Evolutionary conservation across 2,329 filamentous ascomycete genomes (phyloP).

Genomic region (Paraphoma chrysanthemicola): DNA sequence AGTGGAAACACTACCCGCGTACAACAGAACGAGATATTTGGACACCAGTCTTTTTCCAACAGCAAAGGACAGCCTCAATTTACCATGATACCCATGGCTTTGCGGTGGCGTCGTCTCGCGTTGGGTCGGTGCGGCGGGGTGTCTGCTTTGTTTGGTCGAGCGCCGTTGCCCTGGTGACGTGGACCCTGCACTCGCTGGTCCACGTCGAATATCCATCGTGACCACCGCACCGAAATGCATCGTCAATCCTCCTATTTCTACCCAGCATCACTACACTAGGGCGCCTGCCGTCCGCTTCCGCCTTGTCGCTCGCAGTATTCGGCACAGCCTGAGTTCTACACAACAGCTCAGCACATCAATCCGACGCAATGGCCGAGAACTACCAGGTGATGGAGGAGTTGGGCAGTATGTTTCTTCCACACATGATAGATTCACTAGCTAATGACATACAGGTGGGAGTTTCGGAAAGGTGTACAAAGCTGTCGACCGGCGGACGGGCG

Average conservation of each 20-base stretch:
- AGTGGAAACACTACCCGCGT: neutral
- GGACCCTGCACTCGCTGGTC: constrained; percentile 2
- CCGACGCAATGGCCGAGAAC: constrained; percentile 72
- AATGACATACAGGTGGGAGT: constrained; percentile 72
- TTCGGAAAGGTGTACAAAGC: constrained; percentile 98
- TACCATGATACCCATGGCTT: neutral
- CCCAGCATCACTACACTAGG: constrained; percentile 21
- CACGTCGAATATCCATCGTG: constrained; percentile 23
- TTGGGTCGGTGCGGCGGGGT: constrained; percentile 17
- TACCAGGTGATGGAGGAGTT: constrained; percentile 97
- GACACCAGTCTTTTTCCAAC: neutral
- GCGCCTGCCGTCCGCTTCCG: constrained; percentile 31
- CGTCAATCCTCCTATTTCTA: constrained; percentile 39
- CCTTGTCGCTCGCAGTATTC: constrained; percentile 26
- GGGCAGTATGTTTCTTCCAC: constrained; percentile 70
- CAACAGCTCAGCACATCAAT: constrained; percentile 23
- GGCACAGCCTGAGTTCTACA: constrained; percentile 19
- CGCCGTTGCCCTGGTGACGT: constrained; percentile 36
- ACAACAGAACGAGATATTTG: neutral
- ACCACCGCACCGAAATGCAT: constrained; percentile 11
- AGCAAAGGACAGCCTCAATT: neutral
- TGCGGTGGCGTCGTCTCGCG: neutral
- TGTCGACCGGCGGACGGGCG: constrained; percentile 87
- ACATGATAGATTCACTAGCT: constrained; percentile 9
- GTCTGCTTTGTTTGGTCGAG: constrained; percentile 36